Evolutionary conservation across 768 basidiomycete species (phyloP), one percentile per base, ranked within the genome.

Genomic region (Gyrodon lividus): DNA sequence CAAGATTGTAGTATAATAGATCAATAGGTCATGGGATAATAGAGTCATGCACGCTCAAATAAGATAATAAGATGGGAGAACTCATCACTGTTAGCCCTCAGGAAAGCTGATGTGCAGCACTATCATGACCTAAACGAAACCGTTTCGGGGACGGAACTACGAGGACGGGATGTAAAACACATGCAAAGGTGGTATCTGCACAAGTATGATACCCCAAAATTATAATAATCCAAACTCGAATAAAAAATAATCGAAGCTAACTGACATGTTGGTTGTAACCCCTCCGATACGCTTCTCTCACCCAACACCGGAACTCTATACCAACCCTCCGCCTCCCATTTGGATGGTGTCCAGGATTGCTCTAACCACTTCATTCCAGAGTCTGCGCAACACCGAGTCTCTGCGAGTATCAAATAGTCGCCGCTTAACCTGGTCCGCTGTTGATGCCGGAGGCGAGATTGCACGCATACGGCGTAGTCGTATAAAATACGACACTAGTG

Each of bases 241-340:
- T 61, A 63, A 56, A 56, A 16, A 48, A 64, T 64, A 66, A 20
- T 26, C 3, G 13, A 24, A 54, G 44, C 35, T 28, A 53, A 26
- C 33, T 43, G 34, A 19, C 12, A 31, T 17, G 40, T 33, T n/a
- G n/a, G n/a, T n/a, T n/a, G n/a, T n/a, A n/a, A n/a, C n/a, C n/a
- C n/a, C n/a, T n/a, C 30, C 19, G 26, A 26, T 35, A 34, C 10
- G 19, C 5, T 23, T 35, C 43, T 8, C n/a, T 12, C 10, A 16
- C 7, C 10, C n/a, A 13, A 12, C 0, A 5, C 40, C 39, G 45
- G 4, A 14, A n/a, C 24, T n/a, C 71, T 66, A 89, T 39, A 85
- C 85, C 52, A 89, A 67, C 17, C 88, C 89, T 56, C 85, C 80
- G 17, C 86, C 88, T 1, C 82, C 88, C 88, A 91, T 90, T 59